Conservation (phyloP, 1,284 basidiomycete species). For the Meira nashicola region DNA sequence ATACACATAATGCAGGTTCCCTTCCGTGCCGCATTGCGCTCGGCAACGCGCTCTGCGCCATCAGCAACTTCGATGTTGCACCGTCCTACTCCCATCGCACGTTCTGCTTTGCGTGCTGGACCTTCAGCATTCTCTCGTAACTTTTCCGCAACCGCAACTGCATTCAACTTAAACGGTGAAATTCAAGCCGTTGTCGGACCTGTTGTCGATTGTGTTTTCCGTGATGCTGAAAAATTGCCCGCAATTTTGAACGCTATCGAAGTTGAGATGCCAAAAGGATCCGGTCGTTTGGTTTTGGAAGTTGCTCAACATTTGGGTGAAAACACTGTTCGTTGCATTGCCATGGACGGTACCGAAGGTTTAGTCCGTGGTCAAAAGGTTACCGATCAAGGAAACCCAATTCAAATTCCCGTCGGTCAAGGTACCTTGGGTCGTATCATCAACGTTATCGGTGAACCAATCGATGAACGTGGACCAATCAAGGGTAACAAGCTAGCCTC, state of each 20-base stretch:
- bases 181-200: constrained; percentile 60
- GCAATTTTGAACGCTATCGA: constrained; percentile 97
- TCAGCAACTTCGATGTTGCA: neutral
- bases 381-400: constrained; percentile 90
- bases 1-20: constrained; percentile 14
- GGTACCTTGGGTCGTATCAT: constrained; percentile 96
- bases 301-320: constrained; percentile 86
- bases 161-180: constrained; percentile 35
- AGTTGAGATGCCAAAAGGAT: constrained; percentile 83
- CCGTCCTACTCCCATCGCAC: neutral
- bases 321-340: constrained; percentile 57
- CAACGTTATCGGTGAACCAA: constrained; percentile 99
- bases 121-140: neutral
- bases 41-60: constrained; percentile 33
- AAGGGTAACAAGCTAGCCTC: constrained; percentile 73
- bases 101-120: neutral
- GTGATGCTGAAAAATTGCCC: constrained; percentile 65
- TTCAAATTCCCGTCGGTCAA: constrained; percentile 89
- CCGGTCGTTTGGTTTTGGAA: constrained; percentile 56
- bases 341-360: constrained; percentile 91
- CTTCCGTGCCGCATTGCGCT: constrained; percentile 39
- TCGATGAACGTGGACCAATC: constrained; percentile 98
- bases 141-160: constrained; percentile 15
- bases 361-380: constrained; percentile 97
- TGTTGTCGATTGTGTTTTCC: constrained; percentile 89